Conservation (phyloP, 805 yeast genomes). For the Metschnikowia shivogae region DNA sequence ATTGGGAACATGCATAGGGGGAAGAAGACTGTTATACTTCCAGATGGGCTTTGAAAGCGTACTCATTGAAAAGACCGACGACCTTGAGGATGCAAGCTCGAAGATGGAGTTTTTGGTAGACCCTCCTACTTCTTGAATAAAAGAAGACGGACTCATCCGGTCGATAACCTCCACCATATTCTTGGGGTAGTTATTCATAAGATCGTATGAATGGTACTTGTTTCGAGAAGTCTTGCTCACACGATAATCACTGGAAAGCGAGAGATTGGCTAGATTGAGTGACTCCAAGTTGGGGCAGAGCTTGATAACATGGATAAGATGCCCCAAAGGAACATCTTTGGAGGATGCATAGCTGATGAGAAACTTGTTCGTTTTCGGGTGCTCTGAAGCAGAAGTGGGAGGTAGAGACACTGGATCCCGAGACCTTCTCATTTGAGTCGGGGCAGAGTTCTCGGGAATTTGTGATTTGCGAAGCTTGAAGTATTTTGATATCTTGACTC, state of each 20-base stretch:
- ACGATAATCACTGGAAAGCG: slow-evolving; percentile 65
- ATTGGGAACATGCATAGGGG: slow-evolving; percentile 29
- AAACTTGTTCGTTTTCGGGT: slow-evolving; percentile 62
- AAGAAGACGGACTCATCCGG: slow-evolving; percentile 13
- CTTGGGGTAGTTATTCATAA: slow-evolving; percentile 36
- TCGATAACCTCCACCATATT: slow-evolving; percentile 24
- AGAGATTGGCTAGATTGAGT: slow-evolving; percentile 57
- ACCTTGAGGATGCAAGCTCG: slow-evolving; percentile 8
- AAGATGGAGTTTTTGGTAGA: background rate
- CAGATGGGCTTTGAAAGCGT: slow-evolving; percentile 27
- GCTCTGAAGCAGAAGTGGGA: slow-evolving; percentile 15
- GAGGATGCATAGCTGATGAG: slow-evolving; percentile 58
- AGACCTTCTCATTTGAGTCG: background rate
- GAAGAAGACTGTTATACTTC: slow-evolving; percentile 37
- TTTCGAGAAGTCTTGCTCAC: slow-evolving; percentile 34
- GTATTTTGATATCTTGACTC: slow-evolving; percentile 15
- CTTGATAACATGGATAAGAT: slow-evolving; percentile 61
- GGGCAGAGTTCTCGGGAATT: background rate
- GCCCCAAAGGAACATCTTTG: slow-evolving; percentile 79
- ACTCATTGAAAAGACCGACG: slow-evolving; percentile 20
- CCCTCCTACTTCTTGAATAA: background rate
- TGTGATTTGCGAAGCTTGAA: slow-evolving; percentile 15
- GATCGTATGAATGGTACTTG: slow-evolving; percentile 37
- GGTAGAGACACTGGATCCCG: background rate
- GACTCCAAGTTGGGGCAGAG: slow-evolving; percentile 57